A percentile compares a stretch with the other conserved stretches of the same genome.
Evolutionary conservation across 2,329 filamentous ascomycete genomes (phyloP).

Genomic region (Fusarium citri): DNA sequence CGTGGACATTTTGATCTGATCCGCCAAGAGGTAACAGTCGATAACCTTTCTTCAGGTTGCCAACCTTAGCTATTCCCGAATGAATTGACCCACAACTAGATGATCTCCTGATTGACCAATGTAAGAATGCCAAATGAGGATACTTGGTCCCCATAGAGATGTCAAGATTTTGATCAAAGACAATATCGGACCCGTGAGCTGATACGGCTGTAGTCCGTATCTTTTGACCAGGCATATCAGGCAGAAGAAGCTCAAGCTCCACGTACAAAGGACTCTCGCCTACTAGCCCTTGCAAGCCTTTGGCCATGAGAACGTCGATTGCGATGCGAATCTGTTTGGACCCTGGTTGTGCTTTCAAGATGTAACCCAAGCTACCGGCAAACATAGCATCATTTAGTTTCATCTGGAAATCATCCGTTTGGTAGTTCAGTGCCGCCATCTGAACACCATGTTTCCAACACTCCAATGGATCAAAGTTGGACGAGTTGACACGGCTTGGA

Average conservation of each 20-base stretch:
- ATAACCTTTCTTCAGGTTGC: constrained; percentile 13
- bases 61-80: constrained; percentile 4
- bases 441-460: constrained; percentile 26
- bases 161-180: constrained; percentile 2
- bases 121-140: constrained; percentile 1
- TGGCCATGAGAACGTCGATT: constrained; percentile 7
- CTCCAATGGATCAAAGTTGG: constrained; percentile 17
- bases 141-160: not conserved
- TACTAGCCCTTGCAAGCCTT: not conserved
- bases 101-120: not conserved
- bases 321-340: not conserved
- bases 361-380: constrained; percentile 8
- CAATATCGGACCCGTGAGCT: rapidly evolving
- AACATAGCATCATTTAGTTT: constrained; percentile 22
- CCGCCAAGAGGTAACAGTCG: not conserved
- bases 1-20: not conserved
- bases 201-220: not conserved
- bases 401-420: constrained; percentile 14
- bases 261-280: rapidly evolving
- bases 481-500: constrained; percentile 26
- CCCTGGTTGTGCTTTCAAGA: not conserved
- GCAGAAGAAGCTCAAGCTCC: constrained; percentile 6
- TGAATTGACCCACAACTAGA: not conserved
- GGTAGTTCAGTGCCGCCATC: constrained; percentile 31
- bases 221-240: not conserved